These are phyloP conservation scores for Acrodontium crateriforme DNA, from an alignment of 2,329 filamentous ascomycete genomes.

Conservation along the genomic window DNA sequence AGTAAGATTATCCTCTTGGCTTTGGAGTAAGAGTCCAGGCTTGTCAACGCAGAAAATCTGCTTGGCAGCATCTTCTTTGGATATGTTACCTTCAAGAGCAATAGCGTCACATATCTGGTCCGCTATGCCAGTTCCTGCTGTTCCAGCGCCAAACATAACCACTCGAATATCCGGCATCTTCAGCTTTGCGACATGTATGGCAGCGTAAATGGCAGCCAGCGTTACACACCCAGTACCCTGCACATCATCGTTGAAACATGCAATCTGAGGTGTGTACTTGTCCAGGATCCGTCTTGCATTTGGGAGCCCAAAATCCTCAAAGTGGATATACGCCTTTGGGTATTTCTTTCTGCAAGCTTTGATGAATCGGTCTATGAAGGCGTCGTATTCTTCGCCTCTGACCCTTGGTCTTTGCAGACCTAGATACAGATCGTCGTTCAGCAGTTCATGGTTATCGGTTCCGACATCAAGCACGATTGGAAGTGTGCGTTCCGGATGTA, in stretches of 20 bases:
- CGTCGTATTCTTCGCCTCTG: conserved; percentile 58
- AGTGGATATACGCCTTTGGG: conserved; percentile 73
- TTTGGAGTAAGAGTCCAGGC: conserved; percentile 57
- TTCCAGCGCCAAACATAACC: conserved; percentile 67
- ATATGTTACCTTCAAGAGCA: conserved; percentile 49
- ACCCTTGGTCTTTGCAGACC: conserved; percentile 55
- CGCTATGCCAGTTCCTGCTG: conserved; percentile 72
- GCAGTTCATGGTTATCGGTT: conserved; percentile 63
- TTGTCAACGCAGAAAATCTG: conserved; percentile 73
- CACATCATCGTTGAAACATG: conserved; percentile 86
- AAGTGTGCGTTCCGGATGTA: conserved; percentile 64
- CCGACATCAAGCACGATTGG: conserved; percentile 78
- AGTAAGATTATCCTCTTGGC: conserved; percentile 47
- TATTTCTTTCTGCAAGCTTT: conserved; percentile 52
- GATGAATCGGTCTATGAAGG: conserved; percentile 60
- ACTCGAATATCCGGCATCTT: conserved; percentile 56
- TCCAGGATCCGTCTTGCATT: conserved; percentile 70
- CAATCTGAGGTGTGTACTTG: conserved; percentile 55
- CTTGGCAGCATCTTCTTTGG: conserved; percentile 58
- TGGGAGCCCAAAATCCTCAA: conserved; percentile 67
- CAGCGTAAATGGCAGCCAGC: conserved; percentile 67
- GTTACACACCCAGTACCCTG: conserved; percentile 84
- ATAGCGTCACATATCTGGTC: conserved; percentile 75
- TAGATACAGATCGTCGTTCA: conserved; percentile 67
- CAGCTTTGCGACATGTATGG: conserved; percentile 52